Evolutionary conservation across 345 rosid genomes (phyloP), one percentile per base, ranked within the genome.

Genomic region (Odontarrhena argentea): DNA sequence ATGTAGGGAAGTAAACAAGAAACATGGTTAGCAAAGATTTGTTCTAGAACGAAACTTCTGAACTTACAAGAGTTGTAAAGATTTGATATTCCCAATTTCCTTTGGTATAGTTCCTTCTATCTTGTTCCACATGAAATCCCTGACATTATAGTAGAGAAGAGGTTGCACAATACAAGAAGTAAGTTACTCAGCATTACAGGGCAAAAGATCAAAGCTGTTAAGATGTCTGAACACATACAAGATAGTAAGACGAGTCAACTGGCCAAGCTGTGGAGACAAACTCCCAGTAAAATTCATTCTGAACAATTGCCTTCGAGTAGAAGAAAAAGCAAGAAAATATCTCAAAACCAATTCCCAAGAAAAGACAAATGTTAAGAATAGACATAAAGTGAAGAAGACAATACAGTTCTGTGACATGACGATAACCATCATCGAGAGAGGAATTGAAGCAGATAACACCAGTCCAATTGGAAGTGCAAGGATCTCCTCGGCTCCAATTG

Each of bases 101-200:
- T 84, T 87, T 0, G 99, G 99, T 77, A 94, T 87, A 44, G 80
- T 82, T 43, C 99, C 99, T 44, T 62, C 83, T 12, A 94, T 71
- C 15, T 61, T 60, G 81, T 94, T 94, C 99, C 99, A 94, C 99
- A 94, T 94, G 74, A 94, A 88, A 74, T 89, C 96, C 85, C 99
- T 94, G 59, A 34, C 69, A 77, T 69, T 55, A 66, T 22, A 61
- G 15, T 55, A 66, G 24, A 61, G 18, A 55, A 55, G 48, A 73
- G n/a, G 57, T 8, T 4, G 59, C 36, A 43, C 44, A 51, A 75
- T 58, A 32, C 24, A 50, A 60, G 50, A 58, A 35, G 54, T 45
- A 10, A 53, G 49, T 25, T 36, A 55, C 54, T 36, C 45, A 22
- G 7, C 38, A 18, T 36, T 5, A 60, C 3, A 59, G 32, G 8